Conservation (phyloP, 225 moss, liverwort and hornwort species). For the Asterella californica region DNA sequence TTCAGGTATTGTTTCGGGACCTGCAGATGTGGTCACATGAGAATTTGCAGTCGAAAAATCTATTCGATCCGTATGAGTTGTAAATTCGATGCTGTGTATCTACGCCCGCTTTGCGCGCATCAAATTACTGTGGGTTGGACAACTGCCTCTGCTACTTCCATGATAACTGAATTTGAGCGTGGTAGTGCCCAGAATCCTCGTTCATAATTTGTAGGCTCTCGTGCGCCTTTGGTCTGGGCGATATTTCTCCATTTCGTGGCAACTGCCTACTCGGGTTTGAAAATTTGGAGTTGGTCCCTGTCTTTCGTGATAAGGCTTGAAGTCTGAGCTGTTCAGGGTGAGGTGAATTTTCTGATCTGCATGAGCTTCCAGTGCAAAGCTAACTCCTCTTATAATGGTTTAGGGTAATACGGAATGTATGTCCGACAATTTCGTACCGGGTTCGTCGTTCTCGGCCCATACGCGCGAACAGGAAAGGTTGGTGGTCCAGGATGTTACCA, state of each 20-base stretch:
- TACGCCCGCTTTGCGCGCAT: neutral
- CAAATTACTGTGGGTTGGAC: neutral
- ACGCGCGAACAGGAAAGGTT: constrained; percentile 15
- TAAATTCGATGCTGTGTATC: neutral
- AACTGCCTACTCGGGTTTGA: too few relatives aligned
- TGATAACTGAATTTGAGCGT: neutral
- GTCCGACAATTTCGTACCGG: constrained; percentile 6
- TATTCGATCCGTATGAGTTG: neutral
- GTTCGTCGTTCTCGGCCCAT: constrained; percentile 12
- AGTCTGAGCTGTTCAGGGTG: neutral
- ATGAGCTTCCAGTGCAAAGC: neutral
- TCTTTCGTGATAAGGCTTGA: neutral
- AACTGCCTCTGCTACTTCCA: neutral
- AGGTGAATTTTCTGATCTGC: neutral
- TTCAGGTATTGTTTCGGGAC: constrained; percentile 14
- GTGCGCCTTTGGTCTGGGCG: too few relatives aligned
- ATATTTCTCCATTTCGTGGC: too few relatives aligned
- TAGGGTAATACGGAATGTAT: constrained; percentile 18
- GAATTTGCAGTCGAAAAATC: neutral
- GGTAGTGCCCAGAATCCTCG: neutral
- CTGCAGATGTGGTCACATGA: neutral
- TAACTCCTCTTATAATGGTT: neutral
- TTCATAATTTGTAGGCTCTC: too few relatives aligned
- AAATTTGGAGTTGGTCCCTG: too few relatives aligned
- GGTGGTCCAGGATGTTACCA: constrained; percentile 8